Evolutionary conservation across 306 rosid genomes (phyloP).

Genomic region (Corylus heterophylla): DNA sequence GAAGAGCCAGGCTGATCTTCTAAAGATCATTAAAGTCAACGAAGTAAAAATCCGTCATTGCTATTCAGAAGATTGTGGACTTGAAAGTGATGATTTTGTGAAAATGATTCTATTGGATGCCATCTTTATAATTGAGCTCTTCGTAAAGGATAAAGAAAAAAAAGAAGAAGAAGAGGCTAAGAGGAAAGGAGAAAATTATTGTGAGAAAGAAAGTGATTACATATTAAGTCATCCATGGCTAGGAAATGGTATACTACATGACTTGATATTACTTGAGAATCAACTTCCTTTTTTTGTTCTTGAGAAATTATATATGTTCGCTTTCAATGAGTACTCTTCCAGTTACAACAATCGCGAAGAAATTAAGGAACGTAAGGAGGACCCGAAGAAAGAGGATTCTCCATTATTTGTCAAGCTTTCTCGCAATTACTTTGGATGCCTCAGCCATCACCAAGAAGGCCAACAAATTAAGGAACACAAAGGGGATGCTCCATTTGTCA

Average conservation of each 20-base stretch:
- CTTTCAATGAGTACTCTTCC: too few species aligned
- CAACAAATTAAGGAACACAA: too few species aligned
- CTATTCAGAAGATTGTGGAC: not conserved
- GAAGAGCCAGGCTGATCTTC: not conserved
- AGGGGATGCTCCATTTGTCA: too few species aligned
- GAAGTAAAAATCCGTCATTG: not conserved
- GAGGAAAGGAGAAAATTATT: too few species aligned
- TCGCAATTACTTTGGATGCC: too few species aligned
- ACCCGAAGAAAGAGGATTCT: too few species aligned
- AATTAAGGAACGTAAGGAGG: too few species aligned
- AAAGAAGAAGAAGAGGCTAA: too few species aligned
- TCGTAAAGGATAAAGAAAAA: not conserved
- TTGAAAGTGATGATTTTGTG: not conserved
- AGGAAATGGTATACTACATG: conserved; percentile 4
- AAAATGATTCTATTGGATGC: conserved; percentile 16
- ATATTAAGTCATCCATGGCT: conserved; percentile 17
- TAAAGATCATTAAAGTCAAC: not conserved
- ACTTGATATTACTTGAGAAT: conserved; percentile 34
- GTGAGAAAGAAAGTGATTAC: too few species aligned
- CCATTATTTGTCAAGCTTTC: too few species aligned
- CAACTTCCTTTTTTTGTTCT: conserved; percentile 32
- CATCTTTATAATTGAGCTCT: conserved; percentile 29
- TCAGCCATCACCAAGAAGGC: too few species aligned
- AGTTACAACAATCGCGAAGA: too few species aligned
- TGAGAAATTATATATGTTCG: not conserved